Percentiles rank a stretch among this genome's conserved stretches.
These are phyloP conservation scores for Leishmania amazonensis DNA, from an alignment of 208 protist genomes.

Conservation along the genomic window DNA sequence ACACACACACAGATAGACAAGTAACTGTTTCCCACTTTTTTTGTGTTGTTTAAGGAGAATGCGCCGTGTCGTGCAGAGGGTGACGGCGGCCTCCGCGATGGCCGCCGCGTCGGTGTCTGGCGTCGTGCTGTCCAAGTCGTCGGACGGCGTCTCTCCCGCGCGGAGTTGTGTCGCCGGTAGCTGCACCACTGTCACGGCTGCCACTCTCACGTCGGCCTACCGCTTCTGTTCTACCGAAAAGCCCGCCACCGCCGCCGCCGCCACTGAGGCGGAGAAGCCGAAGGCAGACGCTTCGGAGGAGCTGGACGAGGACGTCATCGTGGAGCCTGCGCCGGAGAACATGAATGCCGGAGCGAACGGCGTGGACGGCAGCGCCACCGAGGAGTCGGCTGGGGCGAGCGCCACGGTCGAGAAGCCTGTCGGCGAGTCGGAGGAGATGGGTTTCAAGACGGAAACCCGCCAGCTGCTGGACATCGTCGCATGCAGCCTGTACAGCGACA, in stretches of 20 bases:
- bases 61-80: constrained; percentile 51
- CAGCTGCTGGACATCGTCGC: constrained; percentile 98
- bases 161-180: constrained; percentile 3
- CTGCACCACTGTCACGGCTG: not conserved
- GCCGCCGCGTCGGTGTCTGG: constrained; percentile 13
- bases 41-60: constrained; percentile 23
- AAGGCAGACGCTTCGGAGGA: constrained; percentile 33
- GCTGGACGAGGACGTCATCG: constrained; percentile 86
- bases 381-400: constrained; percentile 19
- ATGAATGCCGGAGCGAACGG: constrained; percentile 14
- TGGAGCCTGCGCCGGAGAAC: constrained; percentile 66
- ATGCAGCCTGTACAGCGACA: constrained; percentile 97
- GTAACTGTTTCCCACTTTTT: not conserved
- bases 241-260: not conserved
- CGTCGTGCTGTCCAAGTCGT: not conserved
- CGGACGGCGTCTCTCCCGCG: not conserved
- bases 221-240: constrained; percentile 30
- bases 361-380: constrained; percentile 16
- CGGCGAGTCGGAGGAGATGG: constrained; percentile 83
- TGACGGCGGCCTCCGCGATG: constrained; percentile 14
- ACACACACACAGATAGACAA: not conserved
- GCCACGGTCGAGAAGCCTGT: constrained; percentile 63
- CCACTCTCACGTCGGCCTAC: constrained; percentile 18
- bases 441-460: constrained; percentile 98
- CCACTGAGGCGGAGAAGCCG: constrained; percentile 8